Evolutionary conservation across 306 rosid species (phyloP), one percentile per base, ranked within the genome.

Genomic region (Castanopsis chinensis): DNA sequence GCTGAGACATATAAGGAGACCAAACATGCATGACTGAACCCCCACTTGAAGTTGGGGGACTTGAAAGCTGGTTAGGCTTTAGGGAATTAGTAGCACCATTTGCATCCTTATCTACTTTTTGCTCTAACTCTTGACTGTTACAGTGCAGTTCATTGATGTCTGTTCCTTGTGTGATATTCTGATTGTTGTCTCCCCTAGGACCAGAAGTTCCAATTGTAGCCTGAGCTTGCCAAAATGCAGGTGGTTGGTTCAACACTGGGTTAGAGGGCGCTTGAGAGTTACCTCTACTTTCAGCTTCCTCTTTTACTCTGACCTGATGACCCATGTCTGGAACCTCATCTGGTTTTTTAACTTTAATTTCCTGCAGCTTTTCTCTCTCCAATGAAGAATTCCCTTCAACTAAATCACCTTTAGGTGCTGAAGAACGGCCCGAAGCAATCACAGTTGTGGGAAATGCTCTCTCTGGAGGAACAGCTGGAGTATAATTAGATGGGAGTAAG

Each of bases 401-500:
- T 25, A 86, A 79, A 79, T 92, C 97, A 70, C 43, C 86, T 86
- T 93, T 92, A 20, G 92, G 21, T 19, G 93, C 84, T 32, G 96
- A 88, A 72, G 94, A 75, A 60, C 97, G 97, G 73, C 94, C 86
- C 5, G 94, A 90, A 60, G 98, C 81, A 68, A 95, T 93, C 81
- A 91, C 69, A 2, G 98, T 95, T 0, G 94, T 91, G 57, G 99
- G 99, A 83, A 95, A 93, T 76, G 99, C 98, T 80, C 98, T 92
- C 85, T 95, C 99, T 3, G 97, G 99, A 80, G 99, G 99, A 63
- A 95, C 98, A 30, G 99, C 99, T 21, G 97, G 98, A 60, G 97
- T 93, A 80, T 93, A 95, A 87, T 95, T 90, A 61, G 94, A 91
- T 78, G 97, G 98, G 78, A 93, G 94, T 83, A 95, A 84, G 83